These are phyloP conservation scores for Closterium sp. DNA, from an alignment of 139 green algal species.

Conservation along the genomic window DNA sequence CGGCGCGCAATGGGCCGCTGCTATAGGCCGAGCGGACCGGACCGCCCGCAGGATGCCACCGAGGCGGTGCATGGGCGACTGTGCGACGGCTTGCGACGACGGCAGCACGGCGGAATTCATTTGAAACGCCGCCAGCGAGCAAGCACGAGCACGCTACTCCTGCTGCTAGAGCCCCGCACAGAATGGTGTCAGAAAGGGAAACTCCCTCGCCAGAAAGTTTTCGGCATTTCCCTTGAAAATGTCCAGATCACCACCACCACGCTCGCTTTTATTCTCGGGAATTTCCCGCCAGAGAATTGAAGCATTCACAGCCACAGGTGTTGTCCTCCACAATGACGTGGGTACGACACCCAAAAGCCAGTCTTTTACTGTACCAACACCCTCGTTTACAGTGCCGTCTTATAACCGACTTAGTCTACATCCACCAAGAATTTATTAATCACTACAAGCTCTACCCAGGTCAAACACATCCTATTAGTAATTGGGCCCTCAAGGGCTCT, in stretches of 20 bases:
- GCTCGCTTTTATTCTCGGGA: too few species aligned
- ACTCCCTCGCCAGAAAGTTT: too few species aligned
- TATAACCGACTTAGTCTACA: too few species aligned
- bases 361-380: too few species aligned
- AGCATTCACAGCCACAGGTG: background rate
- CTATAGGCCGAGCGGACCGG: background rate
- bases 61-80: background rate
- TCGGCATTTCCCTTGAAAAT: too few species aligned
- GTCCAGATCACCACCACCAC: too few species aligned
- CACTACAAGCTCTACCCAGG: too few species aligned
- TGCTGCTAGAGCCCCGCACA: too few species aligned
- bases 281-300: background rate
- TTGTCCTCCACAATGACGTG: background rate
- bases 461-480: background rate
- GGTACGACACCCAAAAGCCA: too few species aligned
- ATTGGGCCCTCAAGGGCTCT: background rate
- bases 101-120: background rate
- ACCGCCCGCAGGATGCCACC: background rate
- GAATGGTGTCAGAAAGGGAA: too few species aligned
- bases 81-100: background rate
- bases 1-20: background rate
- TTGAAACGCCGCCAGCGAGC: background rate
- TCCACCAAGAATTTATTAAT: too few species aligned
- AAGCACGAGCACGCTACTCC: background rate
- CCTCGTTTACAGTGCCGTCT: too few species aligned